These are phyloP conservation scores for Chrysanthemum lavandulifolium DNA, from an alignment of 129 eudicot species.

Conservation along the genomic window DNA sequence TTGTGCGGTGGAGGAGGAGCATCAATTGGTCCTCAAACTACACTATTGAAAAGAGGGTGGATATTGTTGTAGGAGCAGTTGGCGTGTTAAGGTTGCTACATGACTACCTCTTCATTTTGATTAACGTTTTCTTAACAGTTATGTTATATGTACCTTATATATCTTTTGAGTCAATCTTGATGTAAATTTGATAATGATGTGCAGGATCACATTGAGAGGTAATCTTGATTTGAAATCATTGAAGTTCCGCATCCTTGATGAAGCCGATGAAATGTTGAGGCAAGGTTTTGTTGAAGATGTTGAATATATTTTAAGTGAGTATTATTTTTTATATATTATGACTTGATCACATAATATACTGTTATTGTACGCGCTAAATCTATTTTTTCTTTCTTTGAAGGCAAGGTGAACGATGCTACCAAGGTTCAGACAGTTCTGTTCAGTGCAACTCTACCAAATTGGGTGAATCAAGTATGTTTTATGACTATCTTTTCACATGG, in stretches of 20 bases:
- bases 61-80: constrained; percentile 86
- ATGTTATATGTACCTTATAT: background rate
- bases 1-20: constrained; percentile 88
- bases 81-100: constrained; percentile 77
- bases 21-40: constrained; percentile 56
- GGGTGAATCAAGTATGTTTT: constrained; percentile 84
- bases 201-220: constrained; percentile 88
- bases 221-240: constrained; percentile 69
- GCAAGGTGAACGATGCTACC: constrained; percentile 86
- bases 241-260: constrained; percentile 93
- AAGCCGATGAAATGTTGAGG: constrained; percentile 97
- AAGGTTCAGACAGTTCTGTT: constrained; percentile 98
- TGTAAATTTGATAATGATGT: constrained; percentile 12
- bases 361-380: background rate
- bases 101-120: background rate
- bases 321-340: background rate
- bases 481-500: background rate
- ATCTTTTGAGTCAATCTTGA: background rate
- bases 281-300: constrained; percentile 99
- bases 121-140: background rate
- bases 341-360: background rate
- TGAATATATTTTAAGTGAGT: constrained; percentile 76
- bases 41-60: constrained; percentile 81
- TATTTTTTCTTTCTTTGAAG: constrained; percentile 31
- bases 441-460: constrained; percentile 86